Base-by-base conservation (phyloP, 495 filamentous ascomycete species). In the Penicillium desertorum region DNA sequence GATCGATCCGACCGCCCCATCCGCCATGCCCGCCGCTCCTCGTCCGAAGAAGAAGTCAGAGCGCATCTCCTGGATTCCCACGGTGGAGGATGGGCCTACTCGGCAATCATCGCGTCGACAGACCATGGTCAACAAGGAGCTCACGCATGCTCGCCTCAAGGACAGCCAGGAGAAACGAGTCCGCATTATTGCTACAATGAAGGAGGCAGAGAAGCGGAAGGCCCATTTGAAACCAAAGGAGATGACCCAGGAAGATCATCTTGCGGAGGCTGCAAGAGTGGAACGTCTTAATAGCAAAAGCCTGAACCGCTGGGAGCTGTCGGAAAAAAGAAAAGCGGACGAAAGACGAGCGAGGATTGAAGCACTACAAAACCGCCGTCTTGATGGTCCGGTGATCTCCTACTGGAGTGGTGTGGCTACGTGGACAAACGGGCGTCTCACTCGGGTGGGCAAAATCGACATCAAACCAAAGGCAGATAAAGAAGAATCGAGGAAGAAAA, bases 31-130 rank as follows among this genome's bases (percentile, higher is more conserved):
- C 51, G 67, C 77, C 30, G 64, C 75, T 16, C 79, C 87, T 19
- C 82, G 88, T 56, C 88, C 87, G 4, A 92, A 90, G 78, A 98
- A 96, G 79, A 97, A 96, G 73, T 91, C 89, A 4, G 94, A 97
- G 73, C 84, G 92, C 42, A 79, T 86, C 39, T 96, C 91, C 56
- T 96, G 92, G 91, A 79, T 97, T 29, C 92, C 89, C 7, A 86
- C 87, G 1, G 69, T 78, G 9, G 88, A 89, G 54, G 91, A 96
- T 64, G 83, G 86, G 57, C 91, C 92, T 3, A 88, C 83, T 29
- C 85, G 94, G 59, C 85, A 89, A 23, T 97, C 93, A 0, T 87
- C 87, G 17, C 88, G 94, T 59, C 82, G 82, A 55, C 87, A 92
- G 52, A 95, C 94, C 4, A 86, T 89, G 71, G 80, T 86, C 55